Conservation (phyloP, 805 yeast species). For the Zygotorulaspora florentina region DNA sequence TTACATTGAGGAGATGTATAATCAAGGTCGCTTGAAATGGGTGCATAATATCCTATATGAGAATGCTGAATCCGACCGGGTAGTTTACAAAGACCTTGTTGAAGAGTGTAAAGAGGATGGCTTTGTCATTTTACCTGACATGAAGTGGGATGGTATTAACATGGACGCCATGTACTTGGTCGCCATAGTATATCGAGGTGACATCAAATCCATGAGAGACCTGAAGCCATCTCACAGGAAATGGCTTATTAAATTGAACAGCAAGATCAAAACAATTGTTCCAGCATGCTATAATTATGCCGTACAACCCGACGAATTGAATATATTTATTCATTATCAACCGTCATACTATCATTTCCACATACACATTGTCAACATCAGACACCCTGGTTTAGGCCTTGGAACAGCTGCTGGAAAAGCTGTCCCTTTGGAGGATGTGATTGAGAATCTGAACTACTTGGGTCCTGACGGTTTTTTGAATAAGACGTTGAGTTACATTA, state of each 20-base stretch:
- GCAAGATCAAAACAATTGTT: slow-evolving; percentile 46
- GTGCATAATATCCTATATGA: slow-evolving; percentile 76
- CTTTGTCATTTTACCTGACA: slow-evolving; percentile 81
- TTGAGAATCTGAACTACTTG: slow-evolving; percentile 58
- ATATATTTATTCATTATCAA: slow-evolving; percentile 86
- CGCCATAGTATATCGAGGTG: slow-evolving; percentile 65
- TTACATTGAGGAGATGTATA: slow-evolving; percentile 63
- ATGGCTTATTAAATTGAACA: slow-evolving; percentile 49
- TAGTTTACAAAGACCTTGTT: slow-evolving; percentile 56
- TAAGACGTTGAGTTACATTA: slow-evolving; percentile 56
- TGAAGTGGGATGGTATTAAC: slow-evolving; percentile 89
- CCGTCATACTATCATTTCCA: slow-evolving; percentile 97
- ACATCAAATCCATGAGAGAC: slow-evolving; percentile 73
- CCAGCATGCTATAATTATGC: slow-evolving; percentile 41
- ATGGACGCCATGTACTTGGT: slow-evolving; percentile 70
- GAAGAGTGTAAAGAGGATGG: slow-evolving; percentile 47
- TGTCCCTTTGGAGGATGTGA: slow-evolving; percentile 70
- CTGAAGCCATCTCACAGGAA: slow-evolving; percentile 53
- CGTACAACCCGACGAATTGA: slow-evolving; percentile 52
- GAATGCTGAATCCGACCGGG: slow-evolving; percentile 80
- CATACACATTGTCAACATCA: slow-evolving; percentile 76
- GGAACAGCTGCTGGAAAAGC: slow-evolving; percentile 79
- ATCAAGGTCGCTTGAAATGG: slow-evolving; percentile 81
- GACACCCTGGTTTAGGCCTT: slow-evolving; percentile 62
- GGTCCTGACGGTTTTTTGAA: slow-evolving; percentile 54